Base-by-base conservation (phyloP, 192 early-diverging fungal genomes). In the Anaeromyces robustus region DNA sequence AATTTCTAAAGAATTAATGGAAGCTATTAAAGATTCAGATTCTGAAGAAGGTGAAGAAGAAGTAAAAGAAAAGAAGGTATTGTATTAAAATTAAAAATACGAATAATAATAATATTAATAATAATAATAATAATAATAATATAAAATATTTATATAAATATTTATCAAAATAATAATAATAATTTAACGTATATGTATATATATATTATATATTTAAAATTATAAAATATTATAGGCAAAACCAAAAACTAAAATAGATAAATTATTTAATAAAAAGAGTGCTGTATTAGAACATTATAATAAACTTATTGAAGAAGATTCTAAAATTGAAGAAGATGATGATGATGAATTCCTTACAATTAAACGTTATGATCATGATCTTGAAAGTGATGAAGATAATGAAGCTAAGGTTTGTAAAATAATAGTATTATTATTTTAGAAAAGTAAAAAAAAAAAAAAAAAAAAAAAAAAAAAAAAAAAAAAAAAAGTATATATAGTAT, bases 181-280 rank as follows among this genome's bases (percentile, higher is more conserved):
- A n/a, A n/a, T n/a, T n/a, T n/a, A n/a, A n/a, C n/a, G n/a, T n/a
- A n/a, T n/a, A n/a, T n/a, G n/a, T n/a, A n/a, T n/a, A n/a, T n/a
- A n/a, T n/a, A n/a, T n/a, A n/a, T n/a, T n/a, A n/a, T n/a, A n/a
- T n/a, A n/a, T n/a, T n/a, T n/a, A n/a, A n/a, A n/a, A 80, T 31
- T 80, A 82, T 39, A 12, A 5, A 16, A 14, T 18, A 68, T 11
- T 82, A 81, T 80, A 82, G 77, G 80, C 84, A 59, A 81, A 86
- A 77, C 83, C 90, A 79, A 91, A 89, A 80, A 97, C 95, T 26
- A 95, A 94, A 43, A 89, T 96, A 12, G 97, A 97, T 79, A 93
- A 93, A 82, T 92, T 98, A 95, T 96, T 99, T 87, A 95, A 95
- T 87, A 99, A 99, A 89, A 91, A 92, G 78, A 92, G 90, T 77